A percentile compares a stretch with the other conserved stretches of the same genome.
Conservation (phyloP, 768 basidiomycete species). For the Phlegmacium glaucopus region DNA sequence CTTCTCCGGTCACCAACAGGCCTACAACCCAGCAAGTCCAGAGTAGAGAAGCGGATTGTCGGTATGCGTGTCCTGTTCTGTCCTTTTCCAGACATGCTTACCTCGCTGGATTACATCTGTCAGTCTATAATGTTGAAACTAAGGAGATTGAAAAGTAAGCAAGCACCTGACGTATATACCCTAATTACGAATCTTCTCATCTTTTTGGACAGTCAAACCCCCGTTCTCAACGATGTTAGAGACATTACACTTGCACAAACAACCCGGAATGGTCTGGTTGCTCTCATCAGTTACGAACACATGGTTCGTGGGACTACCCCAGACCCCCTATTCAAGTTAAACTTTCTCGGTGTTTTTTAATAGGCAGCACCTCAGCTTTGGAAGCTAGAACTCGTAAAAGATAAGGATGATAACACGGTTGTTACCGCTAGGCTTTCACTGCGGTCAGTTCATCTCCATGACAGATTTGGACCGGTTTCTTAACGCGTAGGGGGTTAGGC, state of each 20-base stretch:
- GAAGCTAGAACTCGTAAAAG: constrained; percentile 64
- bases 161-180: too few species aligned
- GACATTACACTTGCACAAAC: constrained; percentile 63
- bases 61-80: constrained; percentile 36
- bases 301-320: constrained; percentile 40
- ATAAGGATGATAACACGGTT: constrained; percentile 36
- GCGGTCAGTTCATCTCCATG: constrained; percentile 26
- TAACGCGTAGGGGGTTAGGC: constrained; percentile 36
- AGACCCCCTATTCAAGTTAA: background rate
- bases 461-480: constrained; percentile 5
- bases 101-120: too few species aligned
- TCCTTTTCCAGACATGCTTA: background rate
- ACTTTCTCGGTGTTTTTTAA: background rate
- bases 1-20: constrained; percentile 60
- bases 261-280: constrained; percentile 45
- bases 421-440: constrained; percentile 36
- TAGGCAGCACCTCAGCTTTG: constrained; percentile 78
- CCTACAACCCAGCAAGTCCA: constrained; percentile 65
- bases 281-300: constrained; percentile 71
- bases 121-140: background rate
- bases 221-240: constrained; percentile 69
- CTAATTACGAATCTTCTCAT: background rate
- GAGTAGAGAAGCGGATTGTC: constrained; percentile 69
- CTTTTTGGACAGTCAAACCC: constrained; percentile 50
- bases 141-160: constrained; percentile 1